Percentiles rank a stretch among this genome's conserved stretches.
These are phyloP conservation scores for Coffea eugenioides DNA, from an alignment of 257 asterid genomes.

Conservation along the genomic window DNA sequence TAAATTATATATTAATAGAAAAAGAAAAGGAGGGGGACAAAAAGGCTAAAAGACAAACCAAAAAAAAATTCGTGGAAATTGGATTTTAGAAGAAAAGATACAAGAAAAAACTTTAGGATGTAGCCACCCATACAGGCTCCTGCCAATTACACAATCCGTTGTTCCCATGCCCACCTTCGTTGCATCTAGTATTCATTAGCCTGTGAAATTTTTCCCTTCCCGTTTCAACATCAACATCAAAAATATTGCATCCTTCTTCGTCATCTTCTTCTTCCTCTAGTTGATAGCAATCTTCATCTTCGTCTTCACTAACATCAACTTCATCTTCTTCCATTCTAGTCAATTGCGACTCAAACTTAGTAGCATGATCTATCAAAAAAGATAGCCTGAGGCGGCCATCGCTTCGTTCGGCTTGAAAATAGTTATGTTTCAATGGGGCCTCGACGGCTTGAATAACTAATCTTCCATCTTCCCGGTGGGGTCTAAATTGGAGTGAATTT, in stretches of 20 bases:
- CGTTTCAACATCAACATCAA: conserved; percentile 41
- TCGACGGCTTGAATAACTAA: conserved; percentile 68
- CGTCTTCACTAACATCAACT: conserved; percentile 14
- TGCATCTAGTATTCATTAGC: conserved; percentile 47
- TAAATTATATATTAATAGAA: neutral
- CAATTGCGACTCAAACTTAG: conserved; percentile 21
- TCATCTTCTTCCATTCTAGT: neutral
- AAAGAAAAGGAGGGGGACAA: neutral
- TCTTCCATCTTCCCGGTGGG: conserved; percentile 64
- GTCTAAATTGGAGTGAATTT: conserved; percentile 50
- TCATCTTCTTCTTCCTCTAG: conserved; percentile 31
- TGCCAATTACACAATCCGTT: conserved; percentile 41
- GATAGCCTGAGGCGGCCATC: conserved; percentile 71
- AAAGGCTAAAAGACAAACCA: neutral
- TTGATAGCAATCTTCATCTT: conserved; percentile 19
- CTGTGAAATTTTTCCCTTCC: conserved; percentile 48
- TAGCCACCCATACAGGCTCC: conserved; percentile 40
- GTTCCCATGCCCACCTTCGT: conserved; percentile 45
- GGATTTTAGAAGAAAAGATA: conserved; percentile 11
- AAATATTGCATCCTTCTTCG: conserved; percentile 18
- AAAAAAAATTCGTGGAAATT: conserved; percentile 6
- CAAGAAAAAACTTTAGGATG: conserved; percentile 29
- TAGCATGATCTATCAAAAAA: conserved; percentile 19
- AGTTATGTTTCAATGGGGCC: conserved; percentile 45
- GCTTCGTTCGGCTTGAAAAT: conserved; percentile 64